phyloP scores from a whole-genome alignment of 2,329 filamentous ascomycete genomes.

The Stagonosporopsis rhizophila region DNA sequence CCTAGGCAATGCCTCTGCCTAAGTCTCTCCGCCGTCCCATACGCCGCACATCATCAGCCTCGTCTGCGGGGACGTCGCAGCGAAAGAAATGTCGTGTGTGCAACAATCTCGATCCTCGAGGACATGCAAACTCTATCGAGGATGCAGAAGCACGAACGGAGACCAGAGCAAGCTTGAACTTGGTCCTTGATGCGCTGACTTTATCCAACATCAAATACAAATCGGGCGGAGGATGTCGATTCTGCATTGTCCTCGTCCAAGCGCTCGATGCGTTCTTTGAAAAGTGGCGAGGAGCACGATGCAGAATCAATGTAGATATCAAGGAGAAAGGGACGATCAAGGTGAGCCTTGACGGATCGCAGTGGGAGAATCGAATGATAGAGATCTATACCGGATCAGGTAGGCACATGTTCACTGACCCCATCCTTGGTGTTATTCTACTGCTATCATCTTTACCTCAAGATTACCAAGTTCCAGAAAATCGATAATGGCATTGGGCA shows the following conservation, averaged over 20 bases:
- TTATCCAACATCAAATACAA: slow-evolving; percentile 26
- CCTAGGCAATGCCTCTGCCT: slow-evolving; percentile 32
- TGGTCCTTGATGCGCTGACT: slow-evolving; percentile 37
- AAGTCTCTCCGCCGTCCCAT: slow-evolving; percentile 33
- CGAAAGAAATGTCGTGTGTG: slow-evolving; percentile 38
- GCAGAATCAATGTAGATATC: slow-evolving; percentile 33
- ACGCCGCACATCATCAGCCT: slow-evolving; percentile 17
- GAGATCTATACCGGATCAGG: slow-evolving; percentile 42
- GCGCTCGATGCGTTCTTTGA: slow-evolving; percentile 40
- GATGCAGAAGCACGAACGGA: slow-evolving; percentile 28
- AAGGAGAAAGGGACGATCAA: slow-evolving; percentile 39
- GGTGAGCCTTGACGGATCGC: slow-evolving; percentile 32
- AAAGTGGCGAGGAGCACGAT: slow-evolving; percentile 33
- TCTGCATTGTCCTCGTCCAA: slow-evolving; percentile 36
- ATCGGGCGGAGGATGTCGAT: slow-evolving; percentile 35
- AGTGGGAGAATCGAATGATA: slow-evolving; percentile 31
- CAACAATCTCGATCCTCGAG: slow-evolving; percentile 40
- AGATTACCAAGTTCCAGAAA: background rate
- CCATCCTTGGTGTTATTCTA: background rate
- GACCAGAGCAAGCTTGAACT: slow-evolving; percentile 26
- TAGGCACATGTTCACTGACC: slow-evolving; percentile 20
- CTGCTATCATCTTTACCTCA: background rate
- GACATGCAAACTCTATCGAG: slow-evolving; percentile 34
- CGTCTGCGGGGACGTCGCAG: slow-evolving; percentile 21
- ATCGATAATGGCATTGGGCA: background rate